These are phyloP conservation scores for Fraxinus latifolia DNA, from an alignment of 305 asterid genomes.

Conservation along the genomic window DNA sequence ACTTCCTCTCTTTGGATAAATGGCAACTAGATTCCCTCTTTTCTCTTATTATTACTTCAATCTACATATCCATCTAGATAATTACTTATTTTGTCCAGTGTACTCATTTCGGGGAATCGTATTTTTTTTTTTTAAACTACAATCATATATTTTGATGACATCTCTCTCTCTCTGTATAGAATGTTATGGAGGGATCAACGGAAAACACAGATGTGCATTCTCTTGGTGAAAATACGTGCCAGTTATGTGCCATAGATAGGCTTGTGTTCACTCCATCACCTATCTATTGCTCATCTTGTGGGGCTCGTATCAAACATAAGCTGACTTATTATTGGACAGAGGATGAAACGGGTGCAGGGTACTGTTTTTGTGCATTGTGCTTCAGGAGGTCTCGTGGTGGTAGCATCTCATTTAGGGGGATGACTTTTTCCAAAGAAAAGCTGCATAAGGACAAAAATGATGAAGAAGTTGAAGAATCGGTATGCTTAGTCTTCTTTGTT, in stretches of 20 bases:
- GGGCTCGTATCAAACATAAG: slow-evolving; percentile 43
- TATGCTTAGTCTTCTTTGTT: slow-evolving; percentile 35
- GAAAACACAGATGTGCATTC: slow-evolving; percentile 20
- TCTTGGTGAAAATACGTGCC: slow-evolving; percentile 47
- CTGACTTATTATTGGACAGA: slow-evolving; percentile 38
- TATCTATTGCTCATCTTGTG: slow-evolving; percentile 51
- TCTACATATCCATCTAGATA: neutral
- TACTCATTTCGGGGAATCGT: neutral
- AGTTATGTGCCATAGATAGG: slow-evolving; percentile 44
- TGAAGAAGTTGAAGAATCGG: slow-evolving; percentile 48
- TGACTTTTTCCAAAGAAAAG: slow-evolving; percentile 41
- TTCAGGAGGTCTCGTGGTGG: slow-evolving; percentile 39
- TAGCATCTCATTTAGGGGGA: slow-evolving; percentile 44
- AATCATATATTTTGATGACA: slow-evolving; percentile 3
- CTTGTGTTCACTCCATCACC: slow-evolving; percentile 49
- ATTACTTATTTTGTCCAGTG: neutral
- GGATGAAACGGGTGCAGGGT: slow-evolving; percentile 34
- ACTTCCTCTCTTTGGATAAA: neutral
- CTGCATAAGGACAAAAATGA: slow-evolving; percentile 46
- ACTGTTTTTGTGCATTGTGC: slow-evolving; percentile 54
- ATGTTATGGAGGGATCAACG: slow-evolving; percentile 21
- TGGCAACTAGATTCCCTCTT: neutral
- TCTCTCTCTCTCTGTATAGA: slow-evolving; percentile 19
- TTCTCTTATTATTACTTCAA: neutral
- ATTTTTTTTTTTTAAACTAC: slow-evolving; percentile 13